These are phyloP conservation scores for Paramyrothecium sp. DNA, from an alignment of 2,329 filamentous ascomycete genomes.

Conservation along the genomic window DNA sequence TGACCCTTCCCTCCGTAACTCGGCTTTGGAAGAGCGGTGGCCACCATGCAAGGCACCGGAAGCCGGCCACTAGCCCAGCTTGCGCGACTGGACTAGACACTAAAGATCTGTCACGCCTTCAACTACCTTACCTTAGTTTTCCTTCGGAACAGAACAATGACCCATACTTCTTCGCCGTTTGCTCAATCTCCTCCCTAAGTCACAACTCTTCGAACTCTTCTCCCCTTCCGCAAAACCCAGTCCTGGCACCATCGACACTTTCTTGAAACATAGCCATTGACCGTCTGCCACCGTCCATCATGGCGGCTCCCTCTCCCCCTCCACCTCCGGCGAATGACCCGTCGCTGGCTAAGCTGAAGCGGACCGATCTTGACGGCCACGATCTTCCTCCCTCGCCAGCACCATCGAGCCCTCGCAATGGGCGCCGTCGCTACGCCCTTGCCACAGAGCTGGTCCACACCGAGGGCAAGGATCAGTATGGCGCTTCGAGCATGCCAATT, in stretches of 20 bases:
- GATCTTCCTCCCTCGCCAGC: slow-evolving; percentile 88
- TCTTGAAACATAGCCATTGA: neutral
- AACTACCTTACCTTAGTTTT: neutral
- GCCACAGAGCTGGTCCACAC: slow-evolving; percentile 97
- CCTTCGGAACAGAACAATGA: neutral
- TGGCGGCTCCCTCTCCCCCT: slow-evolving; percentile 24
- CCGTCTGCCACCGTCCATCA: slow-evolving; percentile 11
- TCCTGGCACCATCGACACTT: neutral
- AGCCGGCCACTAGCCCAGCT: neutral
- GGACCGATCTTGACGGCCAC: slow-evolving; percentile 79
- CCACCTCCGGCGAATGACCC: slow-evolving; percentile 23
- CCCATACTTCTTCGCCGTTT: neutral
- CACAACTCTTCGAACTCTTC: neutral
- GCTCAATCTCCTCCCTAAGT: neutral
- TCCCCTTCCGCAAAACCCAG: neutral
- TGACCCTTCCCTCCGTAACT: neutral
- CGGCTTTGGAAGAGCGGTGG: neutral
- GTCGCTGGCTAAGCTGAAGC: slow-evolving; percentile 43
- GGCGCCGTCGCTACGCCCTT: slow-evolving; percentile 80
- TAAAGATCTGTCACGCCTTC: neutral
- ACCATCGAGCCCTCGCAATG: slow-evolving; percentile 83
- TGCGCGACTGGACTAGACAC: neutral
- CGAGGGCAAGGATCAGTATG: slow-evolving; percentile 95
- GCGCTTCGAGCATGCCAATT: slow-evolving; percentile 92
- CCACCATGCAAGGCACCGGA: neutral